Evolutionary conservation across 1,139 yeast species (phyloP), one percentile per base, ranked within the genome.

Genomic region (Yamadazyma songkhlaensis): DNA sequence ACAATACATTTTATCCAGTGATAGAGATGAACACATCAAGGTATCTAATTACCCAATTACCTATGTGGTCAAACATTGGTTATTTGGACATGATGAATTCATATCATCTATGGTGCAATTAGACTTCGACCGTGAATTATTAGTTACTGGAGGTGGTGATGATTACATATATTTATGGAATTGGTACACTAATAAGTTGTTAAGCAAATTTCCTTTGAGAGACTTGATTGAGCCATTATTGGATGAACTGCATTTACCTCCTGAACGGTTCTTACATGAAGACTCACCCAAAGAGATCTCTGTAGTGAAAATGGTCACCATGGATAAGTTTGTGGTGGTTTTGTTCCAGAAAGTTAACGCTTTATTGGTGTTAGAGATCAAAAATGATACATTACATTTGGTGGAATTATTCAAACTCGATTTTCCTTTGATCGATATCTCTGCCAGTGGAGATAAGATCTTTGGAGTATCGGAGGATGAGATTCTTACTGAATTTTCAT

Each of bases 21-120:
- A 94, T 60, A 77, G 98, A 62, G 99, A 94, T 59, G 99, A 94
- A 60, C 99, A 94, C 57, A 85, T 94, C 45, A 75, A 95, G 52
- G 74, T 94, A n/a, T 79, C 96, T 3, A 75, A 80, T 47, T 89
- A 74, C 50, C 97, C 97, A 1, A 74, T 84, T 45, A 70, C 92
- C 3, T 86, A 68, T 51, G 79, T 89, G 15, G 81, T 92, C 33
- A 85, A 87, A 47, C 77, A 81, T 49, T 89, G 88, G 81, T 67
- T 90, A 41, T 88, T 88, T 57, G 97, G 96, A 3, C 97, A 92
- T 58, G 70, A 70, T 32, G 87, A 89, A 57, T 94, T 87, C 53
- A 81, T 90, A 10, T 81, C 95, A 3, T 66, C 75, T 5, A 59
- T 88, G 46, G 62, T 67, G 35, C 60, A 80, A 23, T 82, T 85